Evolutionary conservation across 306 rosid species (phyloP).

Genomic region (Trichosanthes cucumerina): DNA sequence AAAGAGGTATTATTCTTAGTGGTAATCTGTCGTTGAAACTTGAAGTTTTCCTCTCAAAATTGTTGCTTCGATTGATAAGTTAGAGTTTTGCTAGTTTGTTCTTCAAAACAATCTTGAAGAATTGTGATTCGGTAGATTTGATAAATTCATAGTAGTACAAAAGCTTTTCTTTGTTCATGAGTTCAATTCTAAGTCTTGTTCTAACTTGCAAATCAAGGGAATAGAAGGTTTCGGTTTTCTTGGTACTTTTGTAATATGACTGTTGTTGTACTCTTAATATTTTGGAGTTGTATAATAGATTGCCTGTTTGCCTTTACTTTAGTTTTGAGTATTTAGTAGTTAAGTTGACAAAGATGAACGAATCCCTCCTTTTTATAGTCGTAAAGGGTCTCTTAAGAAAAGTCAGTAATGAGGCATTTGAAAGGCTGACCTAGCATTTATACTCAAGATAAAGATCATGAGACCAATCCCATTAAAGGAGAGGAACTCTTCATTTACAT

Average conservation of each 20-base stretch:
- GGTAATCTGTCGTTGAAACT: not conserved
- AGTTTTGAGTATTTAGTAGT: too few relatives aligned
- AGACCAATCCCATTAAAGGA: conserved; percentile 8
- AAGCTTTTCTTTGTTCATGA: not conserved
- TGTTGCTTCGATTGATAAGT: not conserved
- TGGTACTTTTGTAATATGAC: too few relatives aligned
- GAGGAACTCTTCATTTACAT: conserved; percentile 3
- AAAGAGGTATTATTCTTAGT: not conserved
- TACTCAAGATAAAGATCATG: not conserved
- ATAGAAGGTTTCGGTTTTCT: too few relatives aligned
- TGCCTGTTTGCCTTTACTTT: too few relatives aligned
- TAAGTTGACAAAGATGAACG: too few relatives aligned
- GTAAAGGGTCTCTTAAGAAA: too few relatives aligned
- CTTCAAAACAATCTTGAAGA: not conserved
- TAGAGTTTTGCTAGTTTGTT: not conserved
- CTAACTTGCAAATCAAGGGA: too few relatives aligned
- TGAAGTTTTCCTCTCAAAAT: not conserved
- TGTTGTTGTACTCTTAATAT: too few relatives aligned
- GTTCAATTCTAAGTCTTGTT: not conserved
- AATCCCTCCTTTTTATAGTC: too few relatives aligned
- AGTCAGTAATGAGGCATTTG: too few relatives aligned
- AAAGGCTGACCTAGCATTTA: not conserved
- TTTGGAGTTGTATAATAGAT: too few relatives aligned
- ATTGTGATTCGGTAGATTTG: not conserved
- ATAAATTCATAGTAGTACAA: not conserved